Percentiles rank a stretch among this genome's conserved stretches.
phyloP scores from a whole-genome alignment of 2,329 filamentous ascomycete species.

The Pseudonectria buxi region DNA sequence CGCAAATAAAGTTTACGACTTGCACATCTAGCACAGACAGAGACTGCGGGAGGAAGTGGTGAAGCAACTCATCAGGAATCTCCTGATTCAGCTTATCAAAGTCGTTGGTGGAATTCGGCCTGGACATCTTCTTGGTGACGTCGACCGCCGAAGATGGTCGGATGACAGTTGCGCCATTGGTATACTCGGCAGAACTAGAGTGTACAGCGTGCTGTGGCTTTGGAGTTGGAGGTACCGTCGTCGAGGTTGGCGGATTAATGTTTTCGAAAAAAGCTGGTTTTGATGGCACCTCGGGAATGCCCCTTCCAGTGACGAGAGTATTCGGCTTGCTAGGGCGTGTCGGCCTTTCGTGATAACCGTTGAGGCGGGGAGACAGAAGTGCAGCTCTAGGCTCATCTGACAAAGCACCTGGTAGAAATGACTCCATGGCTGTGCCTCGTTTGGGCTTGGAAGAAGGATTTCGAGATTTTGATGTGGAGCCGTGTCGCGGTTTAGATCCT shows the following conservation, averaged over 20 bases:
- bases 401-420: slow-evolving; percentile 17
- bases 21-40: slow-evolving; percentile 47
- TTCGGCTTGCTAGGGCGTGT: slow-evolving; percentile 24
- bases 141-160: too few relatives aligned
- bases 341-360: slow-evolving; percentile 29
- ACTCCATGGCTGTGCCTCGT: slow-evolving; percentile 25
- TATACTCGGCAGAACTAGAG: too few relatives aligned
- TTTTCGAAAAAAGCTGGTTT: slow-evolving; percentile 35
- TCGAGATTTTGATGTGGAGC: slow-evolving; percentile 7
- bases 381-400: slow-evolving; percentile 25
- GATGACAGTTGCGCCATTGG: too few relatives aligned
- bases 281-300: slow-evolving; percentile 29
- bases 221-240: neutral
- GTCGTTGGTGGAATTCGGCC: too few relatives aligned
- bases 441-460: slow-evolving; percentile 22
- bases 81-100: neutral
- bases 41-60: slow-evolving; percentile 47
- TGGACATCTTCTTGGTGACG: too few relatives aligned
- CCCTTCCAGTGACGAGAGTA: slow-evolving; percentile 19
- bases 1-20: slow-evolving; percentile 53
- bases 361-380: slow-evolving; percentile 25
- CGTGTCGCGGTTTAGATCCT: slow-evolving; percentile 6
- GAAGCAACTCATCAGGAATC: slow-evolving; percentile 6
- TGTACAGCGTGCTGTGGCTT: too few relatives aligned
- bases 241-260: slow-evolving; percentile 20